Percentiles rank a stretch among this genome's conserved stretches.
These are phyloP conservation scores for Dorcoceras hygrometricum DNA, from an alignment of 257 asterid species.

Conservation along the genomic window DNA sequence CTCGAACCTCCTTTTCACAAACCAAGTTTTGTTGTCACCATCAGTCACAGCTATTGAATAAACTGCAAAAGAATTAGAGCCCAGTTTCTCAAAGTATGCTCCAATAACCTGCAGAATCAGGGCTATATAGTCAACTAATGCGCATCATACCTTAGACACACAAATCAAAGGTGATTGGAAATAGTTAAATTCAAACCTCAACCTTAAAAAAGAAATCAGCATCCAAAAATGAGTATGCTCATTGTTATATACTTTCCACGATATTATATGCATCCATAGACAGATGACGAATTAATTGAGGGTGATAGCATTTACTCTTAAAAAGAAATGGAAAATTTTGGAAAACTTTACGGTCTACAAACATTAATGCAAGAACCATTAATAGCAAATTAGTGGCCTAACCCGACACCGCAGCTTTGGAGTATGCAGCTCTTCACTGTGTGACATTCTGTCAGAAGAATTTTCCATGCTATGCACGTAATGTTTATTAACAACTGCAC, in stretches of 20 bases:
- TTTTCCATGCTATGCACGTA: conserved; percentile 42
- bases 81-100: conserved; percentile 91
- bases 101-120: conserved; percentile 72
- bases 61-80: conserved; percentile 93
- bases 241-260: conserved; percentile 6
- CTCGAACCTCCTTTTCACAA: conserved; percentile 85
- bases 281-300: not conserved
- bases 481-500: conserved; percentile 44
- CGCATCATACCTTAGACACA: conserved; percentile 20
- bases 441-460: conserved; percentile 60
- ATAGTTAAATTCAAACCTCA: conserved; percentile 16
- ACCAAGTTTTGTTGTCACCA: conserved; percentile 76
- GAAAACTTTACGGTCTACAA: not conserved
- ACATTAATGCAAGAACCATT: conserved; percentile 4
- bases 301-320: not conserved
- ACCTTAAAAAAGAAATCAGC: conserved; percentile 19
- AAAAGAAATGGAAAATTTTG: not conserved
- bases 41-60: conserved; percentile 87
- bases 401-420: conserved; percentile 94
- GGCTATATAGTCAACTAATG: conserved; percentile 27
- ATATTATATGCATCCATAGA: conserved; percentile 8
- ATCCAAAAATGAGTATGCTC: conserved; percentile 5
- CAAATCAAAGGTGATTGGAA: conserved; percentile 17
- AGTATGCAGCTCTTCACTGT: conserved; percentile 52
- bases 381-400: conserved; percentile 28